Evolutionary conservation across 2,329 filamentous ascomycete species (phyloP).

Genomic region (Sclerotinia glacialis): DNA sequence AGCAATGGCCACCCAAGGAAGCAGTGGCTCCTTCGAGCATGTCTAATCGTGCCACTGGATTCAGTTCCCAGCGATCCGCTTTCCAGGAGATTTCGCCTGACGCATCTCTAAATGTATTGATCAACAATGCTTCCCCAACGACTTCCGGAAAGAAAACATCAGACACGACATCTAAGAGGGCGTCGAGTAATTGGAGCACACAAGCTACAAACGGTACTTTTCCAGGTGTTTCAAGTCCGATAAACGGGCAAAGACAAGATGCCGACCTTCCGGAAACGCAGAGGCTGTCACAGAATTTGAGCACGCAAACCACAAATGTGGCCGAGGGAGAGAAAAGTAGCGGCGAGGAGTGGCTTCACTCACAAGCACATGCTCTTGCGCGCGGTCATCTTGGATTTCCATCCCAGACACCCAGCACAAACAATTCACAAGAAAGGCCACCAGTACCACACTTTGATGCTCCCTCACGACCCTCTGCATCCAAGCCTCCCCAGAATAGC

Average conservation of each 20-base stretch:
- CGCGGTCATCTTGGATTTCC: conserved; percentile 40
- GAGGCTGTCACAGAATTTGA: conserved; percentile 31
- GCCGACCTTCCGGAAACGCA: conserved; percentile 53
- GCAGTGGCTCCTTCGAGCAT: conserved; percentile 44
- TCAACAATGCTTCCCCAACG: conserved; percentile 89
- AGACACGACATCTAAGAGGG: conserved; percentile 39
- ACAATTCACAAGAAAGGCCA: conserved; percentile 39
- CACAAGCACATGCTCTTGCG: conserved; percentile 54
- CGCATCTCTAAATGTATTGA: conserved; percentile 55
- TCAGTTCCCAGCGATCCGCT: conserved; percentile 56
- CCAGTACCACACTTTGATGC: conserved; percentile 43
- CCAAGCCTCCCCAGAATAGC: conserved; percentile 4
- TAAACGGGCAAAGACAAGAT: conserved; percentile 32
- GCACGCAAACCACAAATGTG: conserved; percentile 19
- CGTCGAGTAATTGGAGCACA: conserved; percentile 62
- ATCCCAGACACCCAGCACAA: conserved; percentile 38
- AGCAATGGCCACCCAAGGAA: conserved; percentile 39
- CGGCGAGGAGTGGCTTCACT: conserved; percentile 56
- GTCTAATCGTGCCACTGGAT: conserved; percentile 37
- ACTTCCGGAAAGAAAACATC: conserved; percentile 77
- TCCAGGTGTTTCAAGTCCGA: conserved; percentile 35
- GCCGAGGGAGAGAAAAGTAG: conserved; percentile 44
- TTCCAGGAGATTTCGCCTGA: conserved; percentile 57
- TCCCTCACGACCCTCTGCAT: conserved; percentile 30
- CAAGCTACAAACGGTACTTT: conserved; percentile 66